Evolutionary conservation across 805 yeast genomes (phyloP).

Genomic region (Metschnikowia henanensis): DNA sequence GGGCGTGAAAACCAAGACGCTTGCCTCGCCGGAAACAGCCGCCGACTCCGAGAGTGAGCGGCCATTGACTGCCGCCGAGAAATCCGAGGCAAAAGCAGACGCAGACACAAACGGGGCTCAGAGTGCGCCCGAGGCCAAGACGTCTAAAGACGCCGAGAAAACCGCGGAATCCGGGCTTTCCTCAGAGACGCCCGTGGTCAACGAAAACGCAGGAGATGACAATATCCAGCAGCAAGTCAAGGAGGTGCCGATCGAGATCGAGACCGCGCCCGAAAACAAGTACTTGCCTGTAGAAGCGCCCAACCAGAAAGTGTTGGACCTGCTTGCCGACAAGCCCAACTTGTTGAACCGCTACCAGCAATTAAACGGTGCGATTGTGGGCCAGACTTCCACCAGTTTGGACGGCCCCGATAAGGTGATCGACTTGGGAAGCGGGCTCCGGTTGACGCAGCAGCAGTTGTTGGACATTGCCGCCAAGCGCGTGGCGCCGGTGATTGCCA

Average conservation of each 20-base stretch:
- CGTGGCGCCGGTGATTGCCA: conserved; percentile 53
- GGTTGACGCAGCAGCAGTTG: conserved; percentile 54
- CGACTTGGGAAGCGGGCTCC: conserved; percentile 55
- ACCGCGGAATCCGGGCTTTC: neutral
- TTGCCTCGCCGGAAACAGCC: neutral
- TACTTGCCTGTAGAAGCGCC: conserved; percentile 37
- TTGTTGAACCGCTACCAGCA: conserved; percentile 49
- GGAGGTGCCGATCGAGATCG: conserved; percentile 37
- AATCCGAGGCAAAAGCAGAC: neutral
- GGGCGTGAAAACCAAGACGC: conserved; percentile 1
- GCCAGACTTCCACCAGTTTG: conserved; percentile 43
- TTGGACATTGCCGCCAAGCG: conserved; percentile 55
- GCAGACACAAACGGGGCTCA: neutral
- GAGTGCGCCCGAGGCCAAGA: neutral
- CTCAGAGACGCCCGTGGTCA: conserved; percentile 6
- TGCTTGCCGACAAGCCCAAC: conserved; percentile 47
- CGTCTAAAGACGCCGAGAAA: neutral
- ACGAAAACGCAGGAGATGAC: conserved; percentile 24
- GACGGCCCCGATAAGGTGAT: conserved; percentile 50
- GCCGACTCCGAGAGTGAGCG: conserved; percentile 10
- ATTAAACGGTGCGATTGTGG: conserved; percentile 47
- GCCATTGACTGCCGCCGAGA: conserved; percentile 13
- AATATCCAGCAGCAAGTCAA: conserved; percentile 27
- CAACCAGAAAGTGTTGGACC: conserved; percentile 34
- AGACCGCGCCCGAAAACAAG: conserved; percentile 32